These are phyloP conservation scores for Artemisia argyi DNA, from an alignment of 129 eudicot species.

Conservation along the genomic window DNA sequence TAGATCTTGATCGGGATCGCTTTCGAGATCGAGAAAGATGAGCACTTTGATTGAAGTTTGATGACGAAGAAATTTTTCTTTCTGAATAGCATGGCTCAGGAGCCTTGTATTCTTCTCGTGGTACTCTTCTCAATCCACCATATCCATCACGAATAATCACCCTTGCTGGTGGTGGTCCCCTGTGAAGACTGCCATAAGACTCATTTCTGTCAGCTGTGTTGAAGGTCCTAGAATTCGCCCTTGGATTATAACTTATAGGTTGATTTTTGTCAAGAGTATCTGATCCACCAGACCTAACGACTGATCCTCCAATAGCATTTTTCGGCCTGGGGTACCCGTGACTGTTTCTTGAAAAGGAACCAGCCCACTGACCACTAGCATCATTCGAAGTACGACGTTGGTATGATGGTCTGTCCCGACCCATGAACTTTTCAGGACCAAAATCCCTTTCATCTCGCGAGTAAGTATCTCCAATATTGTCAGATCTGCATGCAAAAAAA, in stretches of 20 bases:
- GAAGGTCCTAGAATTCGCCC: constrained; percentile 37
- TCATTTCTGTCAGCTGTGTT: constrained; percentile 49
- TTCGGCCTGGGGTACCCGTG: constrained; percentile 47
- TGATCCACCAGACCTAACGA: constrained; percentile 25
- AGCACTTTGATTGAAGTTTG: constrained; percentile 34
- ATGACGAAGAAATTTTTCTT: constrained; percentile 51
- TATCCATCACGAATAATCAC: constrained; percentile 40
- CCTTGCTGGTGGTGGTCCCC: constrained; percentile 40
- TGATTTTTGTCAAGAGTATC: constrained; percentile 35
- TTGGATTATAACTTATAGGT: constrained; percentile 37
- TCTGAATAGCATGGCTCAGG: constrained; percentile 39
- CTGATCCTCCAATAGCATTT: constrained; percentile 33
- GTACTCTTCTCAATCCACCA: constrained; percentile 49
- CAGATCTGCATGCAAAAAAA: constrained; percentile 33
- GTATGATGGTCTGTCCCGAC: constrained; percentile 28
- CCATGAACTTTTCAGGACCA: constrained; percentile 36
- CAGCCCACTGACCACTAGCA: constrained; percentile 36
- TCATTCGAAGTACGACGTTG: constrained; percentile 17
- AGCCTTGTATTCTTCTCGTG: constrained; percentile 51
- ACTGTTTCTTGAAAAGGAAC: constrained; percentile 41
- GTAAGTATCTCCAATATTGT: constrained; percentile 22
- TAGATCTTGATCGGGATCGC: constrained; percentile 70
- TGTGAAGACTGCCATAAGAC: constrained; percentile 28
- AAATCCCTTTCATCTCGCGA: constrained; percentile 43
- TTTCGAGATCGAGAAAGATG: constrained; percentile 41